Base-by-base conservation (phyloP, 805 yeast species). In the Lachancea dasiensis region DNA sequence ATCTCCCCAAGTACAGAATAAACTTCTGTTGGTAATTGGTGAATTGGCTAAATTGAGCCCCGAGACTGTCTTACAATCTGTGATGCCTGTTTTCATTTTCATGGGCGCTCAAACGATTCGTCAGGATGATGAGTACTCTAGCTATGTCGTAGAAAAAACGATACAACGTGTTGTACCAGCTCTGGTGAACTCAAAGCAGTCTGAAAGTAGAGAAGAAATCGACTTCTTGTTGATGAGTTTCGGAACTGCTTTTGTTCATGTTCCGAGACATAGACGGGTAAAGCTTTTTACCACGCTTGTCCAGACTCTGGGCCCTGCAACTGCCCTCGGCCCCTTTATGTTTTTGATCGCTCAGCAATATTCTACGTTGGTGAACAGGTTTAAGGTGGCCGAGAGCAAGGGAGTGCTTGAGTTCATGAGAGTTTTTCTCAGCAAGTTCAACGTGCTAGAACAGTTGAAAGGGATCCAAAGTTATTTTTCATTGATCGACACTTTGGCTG, bases 61-160 rank as follows among this genome's bases (percentile, higher is more conserved):
- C 6, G 97, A 90, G 54, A 76, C 83, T 21, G 87, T 92, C 20
- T 67, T 92, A 38, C 97, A 92, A 63, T 84, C 96, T 2, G 95
- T 92, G 6, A 92, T 92, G 98, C 98, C 98, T n/a, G 90, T 92
- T 36, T 92, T 92, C 68, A 92, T 98, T 1, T 92, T 92, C 52
- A 92, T 92, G 97, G 98, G 98, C 43, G 95, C 97, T 9, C 95
- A 87, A 54, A 89, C 97, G 10, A 76, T 92, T 36, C 81, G 95
- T 53, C 96, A 92, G 63, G 98, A 92, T 60, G 97, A 92, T 60
- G 97, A 86, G 56, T 90, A 85, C 54, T 86, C 97, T 0, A 82
- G 82, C 22, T 84, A 84, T 48, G 97, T 89, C 31, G 86, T 92
- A 45, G 95, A 87, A 53, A 92, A 86, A 57, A 90, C 98, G 2